Evolutionary conservation across 352 stramenopile species (phyloP), one percentile per base, ranked within the genome.

Genomic region (Phytopythium aichiense): DNA sequence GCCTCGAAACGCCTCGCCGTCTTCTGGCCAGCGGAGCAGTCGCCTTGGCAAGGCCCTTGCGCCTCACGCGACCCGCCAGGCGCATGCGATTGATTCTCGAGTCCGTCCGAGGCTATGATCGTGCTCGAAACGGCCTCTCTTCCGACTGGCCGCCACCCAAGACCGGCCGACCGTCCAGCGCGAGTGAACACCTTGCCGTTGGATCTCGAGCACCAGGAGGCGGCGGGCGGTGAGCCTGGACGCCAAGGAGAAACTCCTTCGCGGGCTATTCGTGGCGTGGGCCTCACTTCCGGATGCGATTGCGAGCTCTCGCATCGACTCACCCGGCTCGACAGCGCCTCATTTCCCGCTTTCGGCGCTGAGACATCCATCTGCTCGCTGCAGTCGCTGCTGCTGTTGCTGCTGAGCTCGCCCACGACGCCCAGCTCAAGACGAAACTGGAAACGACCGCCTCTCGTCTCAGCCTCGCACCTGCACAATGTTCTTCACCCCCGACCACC

Each of bases 261-360:
- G 35, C 35, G 12, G 35, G 35, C 35, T 38, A 38, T 38, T 38
- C 35, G 35, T 38, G 12, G 8, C 35, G 8, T 4, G 35, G 35
- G 35, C 35, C 35, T 38, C 8, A 13, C 35, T 38, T 4, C 25
- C 25, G 25, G 25, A 30, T 38, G 35, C 35, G 35, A 38, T 38
- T 38, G 35, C 35, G 15, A 11, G 38, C 23, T 0, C 18, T 31
- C 6, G 48, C n/a, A 33, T 37, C 49, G 49, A 33, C 7, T 55
- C 31, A 46, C 4, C 15, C 1, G 16, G 15, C 40, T 22, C 5
- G 12, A 20, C 40, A 7, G 40, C 40, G 15, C 40, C 13, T 22
- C 51, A 57, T 45, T 57, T 45, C 16, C 51, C 31, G 28, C 7
- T 57, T 57, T 57, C 18, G 31, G 7, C 18, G 31, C 51, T 57